Conservation (phyloP, 495 filamentous ascomycete genomes). For the Podospora pseudopauciseta region DNA sequence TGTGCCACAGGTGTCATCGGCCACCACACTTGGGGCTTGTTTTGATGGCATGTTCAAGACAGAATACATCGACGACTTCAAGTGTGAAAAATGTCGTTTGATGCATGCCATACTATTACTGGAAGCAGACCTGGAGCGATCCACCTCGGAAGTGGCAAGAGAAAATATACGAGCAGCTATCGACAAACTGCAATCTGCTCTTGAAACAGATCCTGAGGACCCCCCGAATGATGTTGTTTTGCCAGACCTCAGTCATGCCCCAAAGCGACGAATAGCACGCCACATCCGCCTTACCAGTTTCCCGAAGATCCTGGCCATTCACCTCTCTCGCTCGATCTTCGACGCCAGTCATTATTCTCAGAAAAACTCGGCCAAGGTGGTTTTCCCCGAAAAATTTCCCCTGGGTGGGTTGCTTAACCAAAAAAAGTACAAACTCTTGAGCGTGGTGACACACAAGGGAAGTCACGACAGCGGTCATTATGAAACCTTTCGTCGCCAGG, state of each 20-base stretch:
- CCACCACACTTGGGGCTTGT: constrained; percentile 56
- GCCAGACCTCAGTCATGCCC: constrained; percentile 68
- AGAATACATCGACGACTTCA: constrained; percentile 94
- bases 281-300: constrained; percentile 81
- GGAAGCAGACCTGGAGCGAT: constrained; percentile 38
- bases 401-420: constrained; percentile 76
- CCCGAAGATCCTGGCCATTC: constrained; percentile 84
- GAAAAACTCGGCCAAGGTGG: constrained; percentile 91
- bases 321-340: constrained; percentile 89
- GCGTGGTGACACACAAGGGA: constrained; percentile 89
- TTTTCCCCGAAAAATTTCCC: constrained; percentile 79
- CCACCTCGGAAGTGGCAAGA: constrained; percentile 45
- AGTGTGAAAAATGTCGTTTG: constrained; percentile 89
- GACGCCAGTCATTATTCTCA: constrained; percentile 67
- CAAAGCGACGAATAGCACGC: constrained; percentile 77
- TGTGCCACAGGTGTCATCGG: constrained; percentile 66
- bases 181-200: constrained; percentile 53
- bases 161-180: constrained; percentile 46
- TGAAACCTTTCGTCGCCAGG: constrained; percentile 92
- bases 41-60: constrained; percentile 93
- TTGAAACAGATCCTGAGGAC: constrained; percentile 74
- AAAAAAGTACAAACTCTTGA: constrained; percentile 78
- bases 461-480: constrained; percentile 97
- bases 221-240: constrained; percentile 66
- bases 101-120: constrained; percentile 57